A percentile compares a stretch with the other conserved stretches of the same genome.
These are phyloP conservation scores for Polyrhizophydium stewartii DNA, from an alignment of 371 early-diverging fungal genomes.

Conservation along the genomic window DNA sequence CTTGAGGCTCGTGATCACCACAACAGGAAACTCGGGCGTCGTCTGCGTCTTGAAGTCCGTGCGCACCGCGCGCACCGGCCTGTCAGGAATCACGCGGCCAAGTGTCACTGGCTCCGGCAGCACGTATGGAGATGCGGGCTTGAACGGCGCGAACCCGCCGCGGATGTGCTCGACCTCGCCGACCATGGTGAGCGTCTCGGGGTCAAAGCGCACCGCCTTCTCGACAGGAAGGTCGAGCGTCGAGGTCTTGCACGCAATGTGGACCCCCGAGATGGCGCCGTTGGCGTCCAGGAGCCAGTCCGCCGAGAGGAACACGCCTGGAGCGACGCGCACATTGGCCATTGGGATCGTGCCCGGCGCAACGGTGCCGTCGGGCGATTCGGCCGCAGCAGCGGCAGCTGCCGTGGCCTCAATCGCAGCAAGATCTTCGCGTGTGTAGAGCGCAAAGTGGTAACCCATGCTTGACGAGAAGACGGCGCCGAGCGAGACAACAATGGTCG, in stretches of 20 bases:
- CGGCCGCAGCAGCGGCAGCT: slow-evolving; percentile 16
- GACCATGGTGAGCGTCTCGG: slow-evolving; percentile 13
- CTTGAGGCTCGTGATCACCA: slow-evolving; percentile 15
- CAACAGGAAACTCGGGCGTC: not conserved
- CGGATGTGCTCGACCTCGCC: slow-evolving; percentile 33
- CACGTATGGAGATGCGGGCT: slow-evolving; percentile 26
- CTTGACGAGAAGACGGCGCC: slow-evolving; percentile 20
- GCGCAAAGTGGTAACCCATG: slow-evolving; percentile 24
- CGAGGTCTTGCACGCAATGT: slow-evolving; percentile 20
- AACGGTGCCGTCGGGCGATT: slow-evolving; percentile 16
- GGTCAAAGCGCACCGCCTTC: slow-evolving; percentile 15
- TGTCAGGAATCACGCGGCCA: slow-evolving; percentile 16
- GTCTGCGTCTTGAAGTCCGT: slow-evolving; percentile 6
- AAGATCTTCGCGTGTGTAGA: slow-evolving; percentile 19
- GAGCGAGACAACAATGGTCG: slow-evolving; percentile 27
- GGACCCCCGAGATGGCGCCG: slow-evolving; percentile 28
- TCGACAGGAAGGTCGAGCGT: slow-evolving; percentile 20
- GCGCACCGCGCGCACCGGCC: not conserved
- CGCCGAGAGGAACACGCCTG: slow-evolving; percentile 21
- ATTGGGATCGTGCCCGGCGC: slow-evolving; percentile 1
- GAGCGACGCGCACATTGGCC: not conserved
- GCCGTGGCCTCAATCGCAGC: not conserved
- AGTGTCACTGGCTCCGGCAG: slow-evolving; percentile 23
- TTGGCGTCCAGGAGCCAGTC: slow-evolving; percentile 27
- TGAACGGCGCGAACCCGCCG: slow-evolving; percentile 27